phyloP scores from a whole-genome alignment of 495 filamentous ascomycete genomes.

The Annulohypoxylon bovei region DNA sequence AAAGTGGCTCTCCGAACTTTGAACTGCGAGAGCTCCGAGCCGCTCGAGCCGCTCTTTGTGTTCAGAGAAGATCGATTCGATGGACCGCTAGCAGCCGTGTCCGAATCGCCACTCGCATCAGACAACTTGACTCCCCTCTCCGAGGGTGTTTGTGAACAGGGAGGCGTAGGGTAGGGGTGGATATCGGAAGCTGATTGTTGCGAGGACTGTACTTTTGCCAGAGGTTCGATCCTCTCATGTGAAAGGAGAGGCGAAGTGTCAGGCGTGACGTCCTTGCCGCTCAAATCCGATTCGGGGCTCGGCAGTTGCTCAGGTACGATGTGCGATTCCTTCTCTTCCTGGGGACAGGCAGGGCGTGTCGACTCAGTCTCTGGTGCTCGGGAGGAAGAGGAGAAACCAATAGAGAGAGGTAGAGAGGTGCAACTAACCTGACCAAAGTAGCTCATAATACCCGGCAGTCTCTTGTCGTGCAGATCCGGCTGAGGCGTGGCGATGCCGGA shows the following conservation, averaged over 20 bases:
- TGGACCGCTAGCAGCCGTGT: constrained; percentile 36
- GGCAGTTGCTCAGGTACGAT: constrained; percentile 39
- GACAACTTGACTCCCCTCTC: constrained; percentile 59
- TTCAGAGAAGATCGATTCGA: constrained; percentile 48
- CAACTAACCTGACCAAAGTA: constrained; percentile 98
- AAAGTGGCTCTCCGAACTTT: constrained; percentile 59
- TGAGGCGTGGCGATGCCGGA: constrained; percentile 88
- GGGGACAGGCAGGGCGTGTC: constrained; percentile 47
- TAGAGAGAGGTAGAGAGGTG: constrained; percentile 57
- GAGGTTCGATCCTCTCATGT: constrained; percentile 58
- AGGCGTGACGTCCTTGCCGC: constrained; percentile 45
- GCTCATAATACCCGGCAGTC: constrained; percentile 88
- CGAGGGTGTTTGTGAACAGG: constrained; percentile 65
- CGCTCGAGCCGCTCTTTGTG: constrained; percentile 55
- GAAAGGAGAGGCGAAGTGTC: constrained; percentile 62
- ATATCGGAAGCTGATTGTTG: constrained; percentile 48
- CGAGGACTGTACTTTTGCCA: constrained; percentile 48
- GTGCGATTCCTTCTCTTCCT: constrained; percentile 49
- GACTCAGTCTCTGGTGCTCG: constrained; percentile 52
- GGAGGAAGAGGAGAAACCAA: constrained; percentile 49
- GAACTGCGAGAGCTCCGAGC: constrained; percentile 53
- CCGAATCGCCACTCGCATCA: constrained; percentile 56
- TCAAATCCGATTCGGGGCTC: constrained; percentile 37
- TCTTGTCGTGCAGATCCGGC: constrained; percentile 88
- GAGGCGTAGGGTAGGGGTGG: constrained; percentile 67